Evolutionary conservation across 176 grass and related monocot genomes (phyloP), one percentile per base, ranked within the genome.

Genomic region (Juncus effusus): DNA sequence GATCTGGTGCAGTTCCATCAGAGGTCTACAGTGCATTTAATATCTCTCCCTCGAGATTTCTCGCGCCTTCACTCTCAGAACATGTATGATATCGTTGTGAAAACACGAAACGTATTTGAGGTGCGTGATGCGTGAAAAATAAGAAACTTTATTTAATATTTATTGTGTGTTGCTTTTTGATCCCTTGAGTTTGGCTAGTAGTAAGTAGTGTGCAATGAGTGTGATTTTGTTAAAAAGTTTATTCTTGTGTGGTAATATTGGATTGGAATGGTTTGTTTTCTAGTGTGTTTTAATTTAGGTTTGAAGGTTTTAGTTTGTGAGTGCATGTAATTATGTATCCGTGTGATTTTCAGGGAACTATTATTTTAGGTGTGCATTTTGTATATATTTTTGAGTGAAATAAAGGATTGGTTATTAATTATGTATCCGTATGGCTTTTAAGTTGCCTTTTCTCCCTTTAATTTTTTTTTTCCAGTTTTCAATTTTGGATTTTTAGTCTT

Each of bases 51-150:
- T 0, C 79, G 82, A 36, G 81, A 88, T 77, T 94, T 94, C 76
- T 11, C 73, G 35, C 70, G 76, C 50, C 78, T 94, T 74, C 83
- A 78, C 60, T 78, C 85, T 19, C 76, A 85, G 14, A 81, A 94
- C 89, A 94, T 94, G 89, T 94, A 94, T 62, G 89, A 94, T 77
- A 57, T 94, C 63, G 85, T 88, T 64, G 85, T 94, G 68, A 94
- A 94, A 79, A 94, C 81, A 4, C 75, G 89, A 47, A 88, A 88
- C 75, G 79, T 88, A 44, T 94, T 94, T 40, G 82, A 85, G 79
- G 89, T 94, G 63, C 89, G 85, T 3, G 89, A 94, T 75, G 61
- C 89, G 42, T 80, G 82, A 80, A 47, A 47, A 47, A 47, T 2
- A 47, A 47, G 1, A 28, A 6, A 47, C 44, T 47, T 47, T 47